Evolutionary conservation across 2,329 filamentous ascomycete species (phyloP).

Genomic region (Calcarisporium arbuscula): DNA sequence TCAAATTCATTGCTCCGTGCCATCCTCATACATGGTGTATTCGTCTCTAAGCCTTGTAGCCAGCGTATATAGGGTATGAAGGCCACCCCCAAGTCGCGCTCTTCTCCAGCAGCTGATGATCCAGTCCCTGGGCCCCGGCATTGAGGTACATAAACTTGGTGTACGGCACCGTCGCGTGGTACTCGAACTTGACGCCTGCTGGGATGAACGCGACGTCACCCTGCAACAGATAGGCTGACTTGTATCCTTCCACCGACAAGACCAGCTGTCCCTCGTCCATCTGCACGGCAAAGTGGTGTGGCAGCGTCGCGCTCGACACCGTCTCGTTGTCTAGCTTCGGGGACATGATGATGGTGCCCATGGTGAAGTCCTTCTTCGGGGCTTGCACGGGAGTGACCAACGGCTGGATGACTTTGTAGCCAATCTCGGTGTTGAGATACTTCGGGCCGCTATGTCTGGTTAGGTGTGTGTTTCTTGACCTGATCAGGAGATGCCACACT

Average conservation of each 20-base stretch:
- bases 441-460: no score
- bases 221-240: constrained; percentile 13
- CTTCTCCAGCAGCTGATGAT: constrained; percentile 15
- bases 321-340: constrained; percentile 10
- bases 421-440: constrained; percentile 13
- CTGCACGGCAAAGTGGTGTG: constrained; percentile 17
- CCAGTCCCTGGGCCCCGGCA: constrained; percentile 16
- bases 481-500: no score
- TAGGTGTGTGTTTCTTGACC: no score
- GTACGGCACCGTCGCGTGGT: constrained; percentile 16
- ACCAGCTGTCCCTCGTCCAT: constrained; percentile 19
- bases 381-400: constrained; percentile 10
- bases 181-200: constrained; percentile 13
- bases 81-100: constrained; percentile 15
- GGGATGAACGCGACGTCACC: constrained; percentile 22
- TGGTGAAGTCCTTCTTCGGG: constrained; percentile 13
- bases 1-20: no score
- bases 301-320: constrained; percentile 6
- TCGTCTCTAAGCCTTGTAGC: no score
- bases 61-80: constrained; percentile 12
- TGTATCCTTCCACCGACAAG: constrained; percentile 16
- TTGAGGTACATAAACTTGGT: constrained; percentile 21
- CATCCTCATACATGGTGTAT: no score
- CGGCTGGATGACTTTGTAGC: constrained; percentile 17
- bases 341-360: constrained; percentile 15